Conservation (phyloP, 495 filamentous ascomycete genomes). For the Venustampulla echinocandica region DNA sequence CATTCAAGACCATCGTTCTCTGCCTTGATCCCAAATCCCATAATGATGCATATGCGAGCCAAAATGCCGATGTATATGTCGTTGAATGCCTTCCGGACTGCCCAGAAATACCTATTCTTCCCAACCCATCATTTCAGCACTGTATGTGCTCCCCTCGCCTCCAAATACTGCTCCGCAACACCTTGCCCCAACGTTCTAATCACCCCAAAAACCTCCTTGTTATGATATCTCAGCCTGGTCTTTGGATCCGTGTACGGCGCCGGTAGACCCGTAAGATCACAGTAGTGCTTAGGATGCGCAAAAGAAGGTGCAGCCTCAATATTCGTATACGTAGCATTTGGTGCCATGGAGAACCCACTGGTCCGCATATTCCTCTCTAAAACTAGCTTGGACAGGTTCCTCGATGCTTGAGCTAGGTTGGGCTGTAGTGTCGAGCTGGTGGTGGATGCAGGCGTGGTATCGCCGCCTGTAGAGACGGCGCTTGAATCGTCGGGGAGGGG, state of each 20-base stretch:
- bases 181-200: constrained; percentile 70
- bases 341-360: constrained; percentile 34
- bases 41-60: constrained; percentile 2
- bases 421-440: constrained; percentile 36
- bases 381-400: constrained; percentile 75
- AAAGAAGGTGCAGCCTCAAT: constrained; percentile 86
- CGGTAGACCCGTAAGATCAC: constrained; percentile 86
- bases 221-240: constrained; percentile 78
- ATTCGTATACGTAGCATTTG: constrained; percentile 84
- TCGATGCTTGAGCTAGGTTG: constrained; percentile 75
- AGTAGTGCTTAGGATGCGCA: constrained; percentile 72
- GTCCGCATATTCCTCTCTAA: constrained; percentile 53
- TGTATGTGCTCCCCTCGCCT: constrained; percentile 82
- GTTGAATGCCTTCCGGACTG: neutral
- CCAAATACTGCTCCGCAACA: constrained; percentile 76
- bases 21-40: neutral
- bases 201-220: constrained; percentile 79
- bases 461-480: constrained; percentile 46
- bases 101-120: neutral
- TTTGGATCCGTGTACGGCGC: constrained; percentile 91
- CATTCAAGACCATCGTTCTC: too few relatives aligned
- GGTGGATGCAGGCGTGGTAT: constrained; percentile 48
- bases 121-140: constrained; percentile 59
- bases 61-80: neutral
- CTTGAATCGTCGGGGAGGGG: constrained; percentile 47